phyloP scores from a whole-genome alignment of 1,284 basidiomycete genomes.

The Cerioporus squamosus region DNA sequence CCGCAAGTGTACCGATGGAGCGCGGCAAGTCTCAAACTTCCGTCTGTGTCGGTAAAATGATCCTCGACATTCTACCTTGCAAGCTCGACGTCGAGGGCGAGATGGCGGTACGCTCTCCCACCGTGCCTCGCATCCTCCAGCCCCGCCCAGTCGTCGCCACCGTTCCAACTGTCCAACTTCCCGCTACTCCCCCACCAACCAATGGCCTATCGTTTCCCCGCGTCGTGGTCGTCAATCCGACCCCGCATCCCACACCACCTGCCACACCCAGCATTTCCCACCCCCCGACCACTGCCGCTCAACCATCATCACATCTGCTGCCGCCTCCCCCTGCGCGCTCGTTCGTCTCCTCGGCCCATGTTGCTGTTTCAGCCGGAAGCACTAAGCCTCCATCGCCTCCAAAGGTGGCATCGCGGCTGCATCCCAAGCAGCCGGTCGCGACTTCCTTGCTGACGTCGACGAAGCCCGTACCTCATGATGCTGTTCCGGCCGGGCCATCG shows the following conservation, averaged over 20 bases:
- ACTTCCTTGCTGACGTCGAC: constrained; percentile 8
- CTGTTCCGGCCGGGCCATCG: constrained; percentile 1
- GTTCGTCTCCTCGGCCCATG: constrained; percentile 13
- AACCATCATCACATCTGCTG: constrained; percentile 28
- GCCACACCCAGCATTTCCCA: constrained; percentile 45
- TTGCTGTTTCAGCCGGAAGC: constrained; percentile 5
- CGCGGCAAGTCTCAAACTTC: constrained; percentile 35
- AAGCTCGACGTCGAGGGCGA: constrained; percentile 33
- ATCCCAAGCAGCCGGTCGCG: constrained; percentile 9
- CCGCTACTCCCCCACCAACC: constrained; percentile 32
- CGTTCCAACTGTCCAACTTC: constrained; percentile 35
- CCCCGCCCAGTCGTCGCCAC: constrained; percentile 31
- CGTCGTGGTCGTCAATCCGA: constrained; percentile 59
- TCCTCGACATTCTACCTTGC: constrained; percentile 58
- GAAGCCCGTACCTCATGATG: constrained; percentile 12
- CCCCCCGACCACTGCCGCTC: constrained; percentile 14
- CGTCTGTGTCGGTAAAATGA: constrained; percentile 52
- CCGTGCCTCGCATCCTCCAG: constrained; percentile 23
- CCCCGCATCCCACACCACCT: constrained; percentile 61
- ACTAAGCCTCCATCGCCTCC: constrained; percentile 20
- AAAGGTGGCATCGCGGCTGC: constrained; percentile 10
- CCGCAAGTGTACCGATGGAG: constrained; percentile 33
- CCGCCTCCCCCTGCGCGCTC: constrained; percentile 30
- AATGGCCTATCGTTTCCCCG: constrained; percentile 41
- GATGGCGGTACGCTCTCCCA: constrained; percentile 9